Percentiles rank a stretch among this genome's conserved stretches.
Conservation (phyloP, 2,329 filamentous ascomycete genomes). For the Exophiala lecanii-corni region DNA sequence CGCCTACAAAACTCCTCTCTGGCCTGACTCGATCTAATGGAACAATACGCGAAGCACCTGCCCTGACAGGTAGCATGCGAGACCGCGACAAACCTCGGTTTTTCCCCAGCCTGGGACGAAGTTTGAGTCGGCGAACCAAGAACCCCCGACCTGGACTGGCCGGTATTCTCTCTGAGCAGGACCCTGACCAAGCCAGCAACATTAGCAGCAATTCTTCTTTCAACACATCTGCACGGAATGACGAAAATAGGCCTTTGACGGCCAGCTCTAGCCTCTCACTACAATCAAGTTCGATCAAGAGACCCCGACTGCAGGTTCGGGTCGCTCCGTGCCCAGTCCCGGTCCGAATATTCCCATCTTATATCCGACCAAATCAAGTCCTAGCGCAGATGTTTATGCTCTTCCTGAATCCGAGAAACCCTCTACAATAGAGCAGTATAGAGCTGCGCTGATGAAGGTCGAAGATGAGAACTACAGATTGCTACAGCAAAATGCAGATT, state of each 20-base stretch:
- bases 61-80: slow-evolving; percentile 19
- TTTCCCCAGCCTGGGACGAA: slow-evolving; percentile 24
- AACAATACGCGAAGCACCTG: slow-evolving; percentile 24
- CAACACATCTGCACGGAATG: slow-evolving; percentile 5
- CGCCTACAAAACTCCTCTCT: slow-evolving; percentile 26
- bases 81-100: slow-evolving; percentile 23
- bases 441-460: slow-evolving; percentile 26
- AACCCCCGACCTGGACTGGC: slow-evolving; percentile 19
- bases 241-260: slow-evolving; percentile 25
- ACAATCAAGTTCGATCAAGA: slow-evolving; percentile 9
- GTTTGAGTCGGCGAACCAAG: slow-evolving; percentile 23
- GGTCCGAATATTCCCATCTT: slow-evolving; percentile 6
- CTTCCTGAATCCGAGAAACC: background rate
- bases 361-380: slow-evolving; percentile 2
- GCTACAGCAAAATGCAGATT: slow-evolving; percentile 75
- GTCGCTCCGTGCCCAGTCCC: slow-evolving; percentile 19
- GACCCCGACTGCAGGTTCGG: slow-evolving; percentile 21
- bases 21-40: slow-evolving; percentile 23
- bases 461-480: slow-evolving; percentile 46
- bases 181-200: slow-evolving; percentile 25
- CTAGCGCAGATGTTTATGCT: too few species aligned
- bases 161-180: slow-evolving; percentile 24
- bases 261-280: slow-evolving; percentile 20
- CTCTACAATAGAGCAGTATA: slow-evolving; percentile 19
- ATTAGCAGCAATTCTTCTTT: background rate